phyloP scores from a whole-genome alignment of 768 basidiomycete species.

The Auriscalpium microsporum region DNA sequence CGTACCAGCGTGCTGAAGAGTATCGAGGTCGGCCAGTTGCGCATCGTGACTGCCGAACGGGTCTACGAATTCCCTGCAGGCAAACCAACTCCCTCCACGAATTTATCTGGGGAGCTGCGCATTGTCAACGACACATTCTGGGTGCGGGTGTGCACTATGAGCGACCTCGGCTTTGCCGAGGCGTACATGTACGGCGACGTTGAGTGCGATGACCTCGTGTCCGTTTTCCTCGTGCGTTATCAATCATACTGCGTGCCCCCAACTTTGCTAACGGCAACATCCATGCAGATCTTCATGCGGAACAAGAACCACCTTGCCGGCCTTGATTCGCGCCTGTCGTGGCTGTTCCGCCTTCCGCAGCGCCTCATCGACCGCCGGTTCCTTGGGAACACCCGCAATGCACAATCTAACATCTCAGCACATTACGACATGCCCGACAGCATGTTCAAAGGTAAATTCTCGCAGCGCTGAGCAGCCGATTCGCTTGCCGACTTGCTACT shows the following conservation, averaged over 20 bases:
- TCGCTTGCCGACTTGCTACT: not conserved
- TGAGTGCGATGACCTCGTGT: constrained; percentile 8
- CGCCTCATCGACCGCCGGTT: constrained; percentile 3
- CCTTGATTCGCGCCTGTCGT: constrained; percentile 5
- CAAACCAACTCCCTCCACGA: too few relatives aligned
- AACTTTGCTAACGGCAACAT: not conserved
- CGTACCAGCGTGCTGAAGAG: too few relatives aligned
- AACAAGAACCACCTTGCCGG: constrained; percentile 10
- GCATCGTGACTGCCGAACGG: too few relatives aligned
- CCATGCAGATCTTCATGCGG: constrained; percentile 2
- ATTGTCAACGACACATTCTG: constrained; percentile 11
- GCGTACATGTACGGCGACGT: constrained; percentile 18
- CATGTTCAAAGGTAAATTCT: constrained; percentile 24
- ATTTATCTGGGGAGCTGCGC: not conserved
- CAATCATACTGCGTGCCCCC: not conserved
- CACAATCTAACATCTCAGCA: constrained; percentile 22
- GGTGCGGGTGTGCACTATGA: constrained; percentile 9
- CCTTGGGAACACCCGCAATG: constrained; percentile 8
- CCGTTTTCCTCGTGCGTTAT: constrained; percentile 4
- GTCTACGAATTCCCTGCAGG: too few relatives aligned
- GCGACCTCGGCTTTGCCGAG: constrained; percentile 15
- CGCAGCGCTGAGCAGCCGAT: too few relatives aligned
- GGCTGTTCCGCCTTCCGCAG: constrained; percentile 4
- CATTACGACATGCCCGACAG: constrained; percentile 35
- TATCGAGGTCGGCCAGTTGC: too few relatives aligned